Evolutionary conservation across 768 basidiomycete species (phyloP), one percentile per base, ranked within the genome.

Genomic region (Rubroboletus pulcherrimus): DNA sequence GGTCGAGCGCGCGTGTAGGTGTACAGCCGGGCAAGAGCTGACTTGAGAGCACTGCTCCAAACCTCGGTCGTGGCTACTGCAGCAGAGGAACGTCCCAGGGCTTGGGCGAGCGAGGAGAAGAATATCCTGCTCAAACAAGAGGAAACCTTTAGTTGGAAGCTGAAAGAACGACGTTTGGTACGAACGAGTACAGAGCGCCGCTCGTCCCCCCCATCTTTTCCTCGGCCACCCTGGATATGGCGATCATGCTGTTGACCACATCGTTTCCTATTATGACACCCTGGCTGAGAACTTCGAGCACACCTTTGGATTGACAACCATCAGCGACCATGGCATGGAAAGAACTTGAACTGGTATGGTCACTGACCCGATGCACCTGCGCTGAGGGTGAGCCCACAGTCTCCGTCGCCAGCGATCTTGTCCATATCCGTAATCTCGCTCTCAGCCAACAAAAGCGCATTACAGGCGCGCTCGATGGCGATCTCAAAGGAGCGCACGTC

Each of bases 361-460:
- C 38, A 62, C 71, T 66, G 63, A 82, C 87, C 86, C 65, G 83
- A 77, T 33, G 89, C 88, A 35, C 95, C 95, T 9, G 84, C 82
- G 76, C 83, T 82, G 35, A 87, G 77, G 0, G 85, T 87, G 43
- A 85, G 67, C 0, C 86, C 86, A 44, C 84, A 85, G 64, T 89
- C 87, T 5, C 95, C 95, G 66, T 98, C 95, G 29, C 95, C 95
- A 2, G 91, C 90, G 51, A 98, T 87, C 54, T 81, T 86, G 69
- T 99, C 96, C 84, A 92, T 89, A 19, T 80, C 74, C 14, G 95
- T 98, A 57, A 99, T 93, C 61, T 94, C 93, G 1, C 89, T 84
- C 69, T 98, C 95, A 8, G 87, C 89, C 8, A 72, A 73, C 55
- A 93, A 81, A 57, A 98, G 73, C 2, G 83, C 84, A 19, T 81